These are phyloP conservation scores for Exophiala dermatitidis DNA, from an alignment of 2,329 filamentous ascomycete genomes.

Conservation along the genomic window DNA sequence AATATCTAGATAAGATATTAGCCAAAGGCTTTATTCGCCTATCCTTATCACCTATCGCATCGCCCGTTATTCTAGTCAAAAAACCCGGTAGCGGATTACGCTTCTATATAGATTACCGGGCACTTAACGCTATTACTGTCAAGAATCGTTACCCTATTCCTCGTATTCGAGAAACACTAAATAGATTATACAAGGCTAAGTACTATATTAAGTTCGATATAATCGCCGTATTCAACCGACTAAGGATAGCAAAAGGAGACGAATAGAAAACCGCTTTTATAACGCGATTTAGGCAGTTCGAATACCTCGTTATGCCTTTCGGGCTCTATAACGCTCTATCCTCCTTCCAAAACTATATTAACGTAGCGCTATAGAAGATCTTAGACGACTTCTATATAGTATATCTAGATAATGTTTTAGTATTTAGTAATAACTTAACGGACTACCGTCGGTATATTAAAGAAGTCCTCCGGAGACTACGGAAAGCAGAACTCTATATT, in stretches of 20 bases:
- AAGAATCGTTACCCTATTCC: neutral
- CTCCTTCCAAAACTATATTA: conserved; percentile 23
- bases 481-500: no score
- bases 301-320: conserved; percentile 26
- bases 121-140: neutral
- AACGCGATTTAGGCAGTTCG: conserved; percentile 18
- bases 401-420: conserved; percentile 25
- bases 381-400: conserved; percentile 16
- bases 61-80: no score
- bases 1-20: no score
- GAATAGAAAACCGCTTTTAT: conserved; percentile 24
- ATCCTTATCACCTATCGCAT: no score
- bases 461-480: no score
- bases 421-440: conserved; percentile 5
- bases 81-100: no score
- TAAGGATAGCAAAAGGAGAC: conserved; percentile 17
- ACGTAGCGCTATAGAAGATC: conserved; percentile 12
- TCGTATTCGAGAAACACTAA: neutral
- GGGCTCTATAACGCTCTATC: conserved; percentile 18
- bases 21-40: no score
- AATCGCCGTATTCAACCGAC: conserved; percentile 12
- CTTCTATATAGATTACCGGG: neutral
- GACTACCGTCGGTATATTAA: no score
- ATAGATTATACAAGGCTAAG: neutral
- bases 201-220: conserved; percentile 26